phyloP scores from a whole-genome alignment of 2,329 filamentous ascomycete species.

The Colletotrichum shisoi region DNA sequence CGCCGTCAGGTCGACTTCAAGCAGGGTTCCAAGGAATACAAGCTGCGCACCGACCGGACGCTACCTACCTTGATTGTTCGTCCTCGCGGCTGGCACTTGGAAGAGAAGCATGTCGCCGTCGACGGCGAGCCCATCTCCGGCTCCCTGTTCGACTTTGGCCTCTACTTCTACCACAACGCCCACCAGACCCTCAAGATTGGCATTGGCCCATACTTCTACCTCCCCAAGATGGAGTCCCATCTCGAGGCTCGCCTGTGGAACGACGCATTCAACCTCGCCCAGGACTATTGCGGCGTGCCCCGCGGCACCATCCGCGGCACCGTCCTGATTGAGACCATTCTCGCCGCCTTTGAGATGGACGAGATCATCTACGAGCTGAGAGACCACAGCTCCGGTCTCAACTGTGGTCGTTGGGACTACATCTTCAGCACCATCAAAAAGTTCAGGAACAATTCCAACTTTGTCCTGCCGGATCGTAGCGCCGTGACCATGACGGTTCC shows the following conservation, averaged over 20 bases:
- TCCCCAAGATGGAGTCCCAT: slow-evolving; percentile 98
- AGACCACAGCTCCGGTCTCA: slow-evolving; percentile 93
- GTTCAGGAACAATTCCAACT: slow-evolving; percentile 93
- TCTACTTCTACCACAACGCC: slow-evolving; percentile 99
- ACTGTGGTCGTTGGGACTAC: slow-evolving; percentile 99
- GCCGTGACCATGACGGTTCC: slow-evolving; percentile 96
- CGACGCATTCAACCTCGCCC: slow-evolving; percentile 93
- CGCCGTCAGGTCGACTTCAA: slow-evolving; percentile 96
- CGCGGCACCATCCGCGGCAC: slow-evolving; percentile 94
- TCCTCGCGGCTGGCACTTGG: slow-evolving; percentile 95
- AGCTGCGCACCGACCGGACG: slow-evolving; percentile 87
- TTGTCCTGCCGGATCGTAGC: slow-evolving; percentile 90
- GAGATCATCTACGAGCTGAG: slow-evolving; percentile 99
- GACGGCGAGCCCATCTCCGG: slow-evolving; percentile 95
- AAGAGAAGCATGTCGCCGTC: slow-evolving; percentile 97
- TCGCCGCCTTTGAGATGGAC: slow-evolving; percentile 99
- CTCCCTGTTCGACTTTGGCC: slow-evolving; percentile 92
- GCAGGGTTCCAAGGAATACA: slow-evolving; percentile 94
- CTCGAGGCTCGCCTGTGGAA: slow-evolving; percentile 98
- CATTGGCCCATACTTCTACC: slow-evolving; percentile 94
- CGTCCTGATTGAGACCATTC: slow-evolving; percentile 96
- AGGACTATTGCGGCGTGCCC: slow-evolving; percentile 89
- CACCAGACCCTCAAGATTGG: slow-evolving; percentile 84
- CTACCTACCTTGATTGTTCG: slow-evolving; percentile 91
- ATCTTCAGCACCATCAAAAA: slow-evolving; percentile 99